Conservation (phyloP, 768 basidiomycete genomes). For the Lentinula sp. region DNA sequence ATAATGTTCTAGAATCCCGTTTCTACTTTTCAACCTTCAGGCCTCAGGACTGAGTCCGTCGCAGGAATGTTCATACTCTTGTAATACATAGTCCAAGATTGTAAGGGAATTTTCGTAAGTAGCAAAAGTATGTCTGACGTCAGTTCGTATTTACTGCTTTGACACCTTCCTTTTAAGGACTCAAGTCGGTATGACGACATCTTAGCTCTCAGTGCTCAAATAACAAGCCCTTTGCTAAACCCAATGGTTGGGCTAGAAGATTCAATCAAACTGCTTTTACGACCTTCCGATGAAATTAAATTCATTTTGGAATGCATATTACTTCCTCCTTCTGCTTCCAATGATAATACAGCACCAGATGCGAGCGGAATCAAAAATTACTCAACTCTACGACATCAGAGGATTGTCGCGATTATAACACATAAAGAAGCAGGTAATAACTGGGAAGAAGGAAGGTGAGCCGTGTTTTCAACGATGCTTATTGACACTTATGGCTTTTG, state of each 20-base stretch:
- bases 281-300: conserved; percentile 39
- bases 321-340: not conserved
- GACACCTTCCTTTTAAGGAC: not conserved
- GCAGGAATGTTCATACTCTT: no score
- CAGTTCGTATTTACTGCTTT: not conserved
- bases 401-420: conserved; percentile 44
- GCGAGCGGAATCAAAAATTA: not conserved
- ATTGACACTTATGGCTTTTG: not conserved
- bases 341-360: not conserved
- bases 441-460: conserved; percentile 52
- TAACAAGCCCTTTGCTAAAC: not conserved
- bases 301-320: conserved; percentile 32
- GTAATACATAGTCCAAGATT: no score
- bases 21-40: no score
- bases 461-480: conserved; percentile 6
- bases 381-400: conserved; percentile 9
- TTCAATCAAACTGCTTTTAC: conserved; percentile 21
- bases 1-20: no score
- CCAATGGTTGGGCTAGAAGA: conserved; percentile 7
- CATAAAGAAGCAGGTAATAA: conserved; percentile 36
- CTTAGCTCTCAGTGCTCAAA: not conserved
- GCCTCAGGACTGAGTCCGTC: no score
- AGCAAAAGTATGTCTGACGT: not conserved
- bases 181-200: not conserved
- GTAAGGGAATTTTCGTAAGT: not conserved